phyloP scores from a whole-genome alignment of 2,329 filamentous ascomycete species.

The Penicillium corylophilum region DNA sequence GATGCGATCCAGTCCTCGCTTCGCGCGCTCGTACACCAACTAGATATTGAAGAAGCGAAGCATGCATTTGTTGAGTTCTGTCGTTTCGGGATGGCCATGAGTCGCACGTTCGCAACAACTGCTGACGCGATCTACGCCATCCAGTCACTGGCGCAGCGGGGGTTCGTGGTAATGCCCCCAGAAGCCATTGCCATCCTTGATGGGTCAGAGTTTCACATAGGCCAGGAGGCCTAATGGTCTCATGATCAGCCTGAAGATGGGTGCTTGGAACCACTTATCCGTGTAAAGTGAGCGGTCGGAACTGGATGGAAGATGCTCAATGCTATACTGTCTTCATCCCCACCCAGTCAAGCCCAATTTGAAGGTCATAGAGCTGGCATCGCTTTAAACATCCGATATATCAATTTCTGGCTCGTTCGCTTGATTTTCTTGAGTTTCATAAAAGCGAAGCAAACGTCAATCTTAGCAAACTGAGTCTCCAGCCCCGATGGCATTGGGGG shows the following conservation, averaged over 20 bases:
- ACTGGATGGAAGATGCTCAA: neutral
- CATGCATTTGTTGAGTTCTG: slow-evolving; percentile 30
- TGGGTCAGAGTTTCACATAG: slow-evolving; percentile 6
- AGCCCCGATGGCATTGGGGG: neutral
- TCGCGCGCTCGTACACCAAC: slow-evolving; percentile 18
- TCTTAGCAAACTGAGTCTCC: neutral
- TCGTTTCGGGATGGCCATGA: slow-evolving; percentile 26
- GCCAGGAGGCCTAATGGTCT: neutral
- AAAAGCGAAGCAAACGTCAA: neutral
- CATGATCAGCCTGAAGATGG: neutral
- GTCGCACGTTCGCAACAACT: slow-evolving; percentile 24
- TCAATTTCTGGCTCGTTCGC: neutral
- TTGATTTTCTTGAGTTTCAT: neutral
- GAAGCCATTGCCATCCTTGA: slow-evolving; percentile 25
- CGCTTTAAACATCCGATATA: neutral
- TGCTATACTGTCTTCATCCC: neutral
- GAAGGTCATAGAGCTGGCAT: neutral
- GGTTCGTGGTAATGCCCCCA: slow-evolving; percentile 18
- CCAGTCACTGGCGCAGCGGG: slow-evolving; percentile 13
- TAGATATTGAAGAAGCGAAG: slow-evolving; percentile 21
- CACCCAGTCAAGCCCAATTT: neutral
- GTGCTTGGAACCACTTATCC: neutral
- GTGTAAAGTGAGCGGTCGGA: neutral
- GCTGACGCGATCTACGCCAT: slow-evolving; percentile 25
- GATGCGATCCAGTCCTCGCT: slow-evolving; percentile 25